These are phyloP conservation scores for Ustilago shanxiensis DNA, from an alignment of 1,284 basidiomycete genomes.

Conservation along the genomic window DNA sequence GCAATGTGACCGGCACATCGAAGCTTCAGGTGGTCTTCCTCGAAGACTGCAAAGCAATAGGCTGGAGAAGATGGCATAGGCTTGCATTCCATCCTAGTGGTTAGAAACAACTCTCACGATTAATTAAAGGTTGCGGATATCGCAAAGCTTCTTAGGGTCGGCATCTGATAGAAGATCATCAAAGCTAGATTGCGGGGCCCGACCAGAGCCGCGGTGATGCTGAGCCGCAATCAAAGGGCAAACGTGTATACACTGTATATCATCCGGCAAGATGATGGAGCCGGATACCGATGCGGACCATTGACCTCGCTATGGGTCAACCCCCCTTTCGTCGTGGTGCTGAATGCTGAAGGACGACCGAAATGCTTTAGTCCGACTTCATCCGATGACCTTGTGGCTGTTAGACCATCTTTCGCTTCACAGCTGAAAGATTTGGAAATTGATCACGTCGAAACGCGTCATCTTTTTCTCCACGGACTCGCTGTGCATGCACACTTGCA, in stretches of 20 bases:
- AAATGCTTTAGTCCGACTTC: conserved; percentile 16
- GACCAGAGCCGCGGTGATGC: conserved; percentile 16
- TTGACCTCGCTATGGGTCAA: conserved; percentile 19
- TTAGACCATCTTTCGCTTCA: background rate
- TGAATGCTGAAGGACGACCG: background rate
- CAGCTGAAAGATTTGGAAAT: background rate
- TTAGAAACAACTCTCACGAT: no score
- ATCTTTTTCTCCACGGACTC: background rate
- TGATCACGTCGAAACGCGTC: background rate
- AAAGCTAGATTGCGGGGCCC: conserved; percentile 9
- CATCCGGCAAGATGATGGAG: conserved; percentile 24
- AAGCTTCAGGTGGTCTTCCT: background rate
- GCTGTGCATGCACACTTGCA: background rate
- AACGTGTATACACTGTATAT: no score
- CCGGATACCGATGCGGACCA: conserved; percentile 24
- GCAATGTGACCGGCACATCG: background rate
- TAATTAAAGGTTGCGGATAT: no score
- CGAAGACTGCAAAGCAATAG: background rate
- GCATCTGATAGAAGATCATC: background rate
- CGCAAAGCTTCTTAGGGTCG: no score
- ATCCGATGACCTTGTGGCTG: conserved; percentile 7
- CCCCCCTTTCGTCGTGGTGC: background rate
- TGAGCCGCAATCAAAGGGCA: conserved; percentile 2
- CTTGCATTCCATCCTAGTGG: no score
- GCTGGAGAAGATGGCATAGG: no score